Evolutionary conservation across 371 early-diverging fungal genomes (phyloP).

Genomic region (Mucor sp.): DNA sequence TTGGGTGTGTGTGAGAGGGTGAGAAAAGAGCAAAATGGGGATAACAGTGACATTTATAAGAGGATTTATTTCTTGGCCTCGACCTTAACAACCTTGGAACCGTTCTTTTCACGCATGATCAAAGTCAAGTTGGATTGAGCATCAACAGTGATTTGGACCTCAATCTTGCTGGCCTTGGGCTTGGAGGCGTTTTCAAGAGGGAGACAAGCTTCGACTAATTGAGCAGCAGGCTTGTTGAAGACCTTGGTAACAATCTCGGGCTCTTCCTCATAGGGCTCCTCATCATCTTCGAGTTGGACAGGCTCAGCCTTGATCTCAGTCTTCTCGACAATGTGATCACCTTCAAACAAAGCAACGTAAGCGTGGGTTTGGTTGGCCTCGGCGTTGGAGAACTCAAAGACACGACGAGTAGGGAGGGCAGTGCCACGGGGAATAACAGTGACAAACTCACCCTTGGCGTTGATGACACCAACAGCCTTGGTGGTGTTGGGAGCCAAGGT

Average conservation of each 20-base stretch:
- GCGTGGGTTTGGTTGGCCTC: constrained; percentile 73
- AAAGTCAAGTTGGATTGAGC: constrained; percentile 51
- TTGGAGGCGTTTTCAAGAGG: constrained; percentile 54
- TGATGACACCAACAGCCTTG: constrained; percentile 80
- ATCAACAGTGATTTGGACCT: constrained; percentile 63
- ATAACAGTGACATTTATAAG: not conserved
- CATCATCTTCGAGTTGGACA: constrained; percentile 55
- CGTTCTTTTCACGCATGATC: constrained; percentile 64
- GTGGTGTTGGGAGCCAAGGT: constrained; percentile 69
- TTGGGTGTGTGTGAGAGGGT: not conserved
- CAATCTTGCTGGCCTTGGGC: constrained; percentile 57
- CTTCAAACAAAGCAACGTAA: constrained; percentile 85
- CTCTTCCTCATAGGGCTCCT: constrained; percentile 52
- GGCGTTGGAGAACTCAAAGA: constrained; percentile 71
- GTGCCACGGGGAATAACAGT: constrained; percentile 82
- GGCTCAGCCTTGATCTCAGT: constrained; percentile 59
- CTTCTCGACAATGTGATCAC: constrained; percentile 64
- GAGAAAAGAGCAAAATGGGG: not conserved
- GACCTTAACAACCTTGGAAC: constrained; percentile 54
- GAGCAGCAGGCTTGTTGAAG: constrained; percentile 56
- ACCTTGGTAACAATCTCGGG: constrained; percentile 55
- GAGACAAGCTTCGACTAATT: constrained; percentile 59
- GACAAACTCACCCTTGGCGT: constrained; percentile 72
- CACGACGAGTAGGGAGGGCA: constrained; percentile 83
- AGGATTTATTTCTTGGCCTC: constrained; percentile 39